Evolutionary conservation across 2,329 filamentous ascomycete genomes (phyloP).

Genomic region (Claviceps fusiformis): DNA sequence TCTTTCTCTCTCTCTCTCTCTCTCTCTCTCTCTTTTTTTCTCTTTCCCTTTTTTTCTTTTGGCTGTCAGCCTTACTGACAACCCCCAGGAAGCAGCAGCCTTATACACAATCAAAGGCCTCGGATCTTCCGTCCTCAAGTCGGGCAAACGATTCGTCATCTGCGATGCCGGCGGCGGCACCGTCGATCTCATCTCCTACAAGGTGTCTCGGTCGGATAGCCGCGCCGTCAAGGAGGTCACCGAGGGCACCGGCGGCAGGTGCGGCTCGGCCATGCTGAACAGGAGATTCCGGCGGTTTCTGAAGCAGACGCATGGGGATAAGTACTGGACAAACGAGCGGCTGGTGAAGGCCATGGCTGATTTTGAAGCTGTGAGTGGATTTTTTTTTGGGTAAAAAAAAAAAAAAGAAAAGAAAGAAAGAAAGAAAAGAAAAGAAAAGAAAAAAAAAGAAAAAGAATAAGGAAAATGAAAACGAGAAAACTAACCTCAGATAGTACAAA

Average conservation of each 20-base stretch:
- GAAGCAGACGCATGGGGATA: conserved; percentile 27
- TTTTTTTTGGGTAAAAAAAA: too few species aligned
- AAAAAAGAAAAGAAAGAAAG: too few species aligned
- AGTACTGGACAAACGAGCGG: conserved; percentile 29
- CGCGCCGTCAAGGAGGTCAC: conserved; percentile 35
- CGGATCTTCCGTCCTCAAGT: conserved; percentile 25
- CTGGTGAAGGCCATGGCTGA: conserved; percentile 26
- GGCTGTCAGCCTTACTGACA: too few species aligned
- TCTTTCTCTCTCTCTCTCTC: too few species aligned
- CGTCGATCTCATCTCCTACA: conserved; percentile 40
- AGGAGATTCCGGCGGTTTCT: conserved; percentile 32
- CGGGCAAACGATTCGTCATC: conserved; percentile 35
- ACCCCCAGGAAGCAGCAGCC: too few species aligned
- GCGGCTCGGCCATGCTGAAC: conserved; percentile 36
- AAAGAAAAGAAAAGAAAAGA: too few species aligned
- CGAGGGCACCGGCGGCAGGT: conserved; percentile 34
- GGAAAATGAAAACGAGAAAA: too few species aligned
- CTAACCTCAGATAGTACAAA: conserved; percentile 17
- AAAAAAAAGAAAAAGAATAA: too few species aligned
- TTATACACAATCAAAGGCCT: conserved; percentile 30
- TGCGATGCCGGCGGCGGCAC: conserved; percentile 42
- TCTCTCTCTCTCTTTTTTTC: too few species aligned
- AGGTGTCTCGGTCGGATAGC: conserved; percentile 26
- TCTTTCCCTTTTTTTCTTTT: not conserved
- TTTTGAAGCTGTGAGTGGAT: conserved; percentile 25